A percentile compares a stretch with the other conserved stretches of the same genome.
Evolutionary conservation across 331 rosid genomes (phyloP).

Genomic region (Cydonia oblonga): DNA sequence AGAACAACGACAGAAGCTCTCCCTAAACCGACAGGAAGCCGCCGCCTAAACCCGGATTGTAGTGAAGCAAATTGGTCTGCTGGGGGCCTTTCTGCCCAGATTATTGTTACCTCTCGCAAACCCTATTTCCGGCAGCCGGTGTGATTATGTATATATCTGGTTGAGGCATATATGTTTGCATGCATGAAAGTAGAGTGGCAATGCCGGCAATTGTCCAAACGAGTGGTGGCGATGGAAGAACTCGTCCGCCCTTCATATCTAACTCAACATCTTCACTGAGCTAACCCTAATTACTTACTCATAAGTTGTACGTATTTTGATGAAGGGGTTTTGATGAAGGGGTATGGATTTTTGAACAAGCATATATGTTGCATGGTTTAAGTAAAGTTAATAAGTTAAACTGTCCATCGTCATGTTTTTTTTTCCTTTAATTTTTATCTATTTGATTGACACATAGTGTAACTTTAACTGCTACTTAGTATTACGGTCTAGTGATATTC

Average conservation of each 20-base stretch:
- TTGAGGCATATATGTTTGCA: slow-evolving; percentile 15
- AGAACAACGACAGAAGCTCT: slow-evolving; percentile 78
- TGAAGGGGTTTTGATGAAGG: too few species aligned
- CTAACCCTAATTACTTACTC: too few species aligned
- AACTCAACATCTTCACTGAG: too few species aligned
- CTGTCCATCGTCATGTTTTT: too few species aligned
- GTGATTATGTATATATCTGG: slow-evolving; percentile 6
- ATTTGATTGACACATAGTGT: too few species aligned
- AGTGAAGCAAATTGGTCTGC: slow-evolving; percentile 41
- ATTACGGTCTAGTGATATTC: too few species aligned
- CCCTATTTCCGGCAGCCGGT: slow-evolving; percentile 9
- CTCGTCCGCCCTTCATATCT: neutral
- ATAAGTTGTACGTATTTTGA: too few species aligned
- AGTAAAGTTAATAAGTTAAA: too few species aligned
- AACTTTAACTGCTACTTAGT: too few species aligned
- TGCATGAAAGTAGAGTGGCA: slow-evolving; percentile 22
- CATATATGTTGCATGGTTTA: too few species aligned
- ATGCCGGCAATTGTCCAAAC: slow-evolving; percentile 21
- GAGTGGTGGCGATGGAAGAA: neutral
- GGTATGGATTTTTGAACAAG: too few species aligned
- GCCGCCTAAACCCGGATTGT: slow-evolving; percentile 33
- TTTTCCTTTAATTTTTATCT: too few species aligned
- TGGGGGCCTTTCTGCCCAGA: slow-evolving; percentile 21
- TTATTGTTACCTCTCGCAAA: neutral
- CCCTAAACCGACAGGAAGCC: slow-evolving; percentile 42